These are phyloP conservation scores for Saturnispora dispora DNA, from an alignment of 805 yeast genomes.

Conservation along the genomic window DNA sequence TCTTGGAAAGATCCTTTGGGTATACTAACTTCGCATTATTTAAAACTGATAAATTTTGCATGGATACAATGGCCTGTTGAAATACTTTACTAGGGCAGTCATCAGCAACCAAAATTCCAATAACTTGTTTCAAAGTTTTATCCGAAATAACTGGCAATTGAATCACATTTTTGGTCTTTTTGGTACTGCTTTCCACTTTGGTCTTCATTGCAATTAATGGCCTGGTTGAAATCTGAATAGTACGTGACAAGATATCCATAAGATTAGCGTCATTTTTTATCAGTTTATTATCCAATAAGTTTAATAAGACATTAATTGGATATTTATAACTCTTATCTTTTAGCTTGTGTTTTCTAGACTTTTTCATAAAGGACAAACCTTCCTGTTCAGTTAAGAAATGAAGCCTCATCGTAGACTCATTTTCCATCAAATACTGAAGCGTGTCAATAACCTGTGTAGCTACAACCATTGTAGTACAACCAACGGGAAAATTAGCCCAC, in stretches of 20 bases:
- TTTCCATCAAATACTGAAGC: slow-evolving; percentile 58
- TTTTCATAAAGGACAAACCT: slow-evolving; percentile 33
- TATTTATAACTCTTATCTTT: slow-evolving; percentile 42
- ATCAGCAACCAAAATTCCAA: slow-evolving; percentile 62
- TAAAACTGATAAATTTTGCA: slow-evolving; percentile 63
- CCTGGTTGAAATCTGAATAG: slow-evolving; percentile 67
- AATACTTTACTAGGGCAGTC: slow-evolving; percentile 82
- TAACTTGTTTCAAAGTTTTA: slow-evolving; percentile 49
- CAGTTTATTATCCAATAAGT: slow-evolving; percentile 51
- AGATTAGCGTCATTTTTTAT: slow-evolving; percentile 64
- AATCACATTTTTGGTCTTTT: slow-evolving; percentile 16
- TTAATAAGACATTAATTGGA: slow-evolving; percentile 65
- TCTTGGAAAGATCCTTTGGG: slow-evolving; percentile 54
- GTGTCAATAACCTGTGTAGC: slow-evolving; percentile 75
- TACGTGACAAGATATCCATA: slow-evolving; percentile 67
- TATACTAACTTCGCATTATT: slow-evolving; percentile 55
- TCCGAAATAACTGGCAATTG: slow-evolving; percentile 59
- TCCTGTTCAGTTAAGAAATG: slow-evolving; percentile 78
- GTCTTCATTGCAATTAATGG: slow-evolving; percentile 47
- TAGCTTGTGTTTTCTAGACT: slow-evolving; percentile 28
- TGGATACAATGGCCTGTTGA: slow-evolving; percentile 71
- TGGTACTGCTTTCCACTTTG: slow-evolving; percentile 31
- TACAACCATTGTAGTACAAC: slow-evolving; percentile 58
- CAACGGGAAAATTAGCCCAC: slow-evolving; percentile 38
- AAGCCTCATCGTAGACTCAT: slow-evolving; percentile 57